Base-by-base conservation (phyloP, 352 stramenopile genomes). In the Phytophthora europaea region DNA sequence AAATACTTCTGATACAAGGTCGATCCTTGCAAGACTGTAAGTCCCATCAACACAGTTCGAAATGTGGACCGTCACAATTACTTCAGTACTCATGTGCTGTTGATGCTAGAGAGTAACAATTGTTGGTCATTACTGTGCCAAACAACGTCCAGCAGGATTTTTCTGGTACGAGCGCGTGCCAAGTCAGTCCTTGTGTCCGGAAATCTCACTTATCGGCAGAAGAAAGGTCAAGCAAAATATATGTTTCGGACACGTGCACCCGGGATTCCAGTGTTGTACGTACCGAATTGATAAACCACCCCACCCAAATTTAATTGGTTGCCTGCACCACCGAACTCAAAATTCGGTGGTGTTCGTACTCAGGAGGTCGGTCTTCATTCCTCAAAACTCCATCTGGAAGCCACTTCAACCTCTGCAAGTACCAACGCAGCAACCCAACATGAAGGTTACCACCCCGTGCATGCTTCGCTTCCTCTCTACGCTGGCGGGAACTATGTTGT, bases 101-200 rank as follows among this genome's bases (percentile, higher is more conserved):
- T 31, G 28, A 7, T 31, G 4, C 28, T 31, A 31, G 28, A 8
- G 28, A 31, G 28, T 31, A 31, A 31, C 26, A 31, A 31, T 31
- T 31, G 26, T 31, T 31, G 26, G 26, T 3, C 26, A 31, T 31
- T 31, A 31, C 28, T 18, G 38, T 45, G 38, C 38, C n/a, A 48
- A 48, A 26, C 31, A 28, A 53, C 48, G 36, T 9, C 8, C 6
- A 10, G 6, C 23, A 40, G 58, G 18, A 55, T 6, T 13, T 56
- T 56, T 55, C 58, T 65, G 58, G 58, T 55, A 33, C 43, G 43
- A 55, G 26, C 58, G 38, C 58, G 58, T 23, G 58, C 52, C 28
- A 59, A 59, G 20, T 59, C 2, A 33, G 16, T 28, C 7, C 28
- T 56, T 34, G 34, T 47, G 52, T 43, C 58, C 52, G 58, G 47